A percentile compares a stretch with the other conserved stretches of the same genome.
Conservation (phyloP, 768 basidiomycete species). For the Rhodotorula paludigena region DNA sequence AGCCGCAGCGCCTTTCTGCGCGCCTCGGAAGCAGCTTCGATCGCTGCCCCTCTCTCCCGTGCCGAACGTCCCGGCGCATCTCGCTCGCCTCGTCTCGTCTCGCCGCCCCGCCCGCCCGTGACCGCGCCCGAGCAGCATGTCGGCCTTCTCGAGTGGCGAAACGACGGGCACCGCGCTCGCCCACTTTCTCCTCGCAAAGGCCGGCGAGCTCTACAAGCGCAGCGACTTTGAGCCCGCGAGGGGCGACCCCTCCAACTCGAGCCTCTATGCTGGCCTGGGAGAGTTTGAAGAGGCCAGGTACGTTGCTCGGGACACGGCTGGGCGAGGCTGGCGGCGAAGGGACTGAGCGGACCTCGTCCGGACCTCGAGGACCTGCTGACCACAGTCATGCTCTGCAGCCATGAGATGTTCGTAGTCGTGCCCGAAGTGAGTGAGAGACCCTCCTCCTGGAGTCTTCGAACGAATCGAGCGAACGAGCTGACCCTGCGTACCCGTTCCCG, state of each 20-base stretch:
- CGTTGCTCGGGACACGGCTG: neutral
- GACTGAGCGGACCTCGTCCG: neutral
- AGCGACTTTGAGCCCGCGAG: constrained; percentile 10
- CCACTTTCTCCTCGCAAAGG: neutral
- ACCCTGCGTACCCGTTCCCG: neutral
- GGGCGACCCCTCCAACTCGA: constrained; percentile 13
- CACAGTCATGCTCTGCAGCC: neutral
- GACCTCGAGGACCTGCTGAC: neutral
- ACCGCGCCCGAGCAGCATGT: neutral
- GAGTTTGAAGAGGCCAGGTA: constrained; percentile 28
- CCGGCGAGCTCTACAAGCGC: neutral
- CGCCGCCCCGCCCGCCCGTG: neutral
- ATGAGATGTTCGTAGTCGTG: constrained; percentile 13
- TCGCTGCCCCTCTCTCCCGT: no score
- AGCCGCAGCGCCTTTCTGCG: no score
- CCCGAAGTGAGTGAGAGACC: constrained; percentile 27
- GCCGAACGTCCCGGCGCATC: neutral
- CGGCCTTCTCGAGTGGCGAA: neutral
- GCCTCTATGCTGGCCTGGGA: constrained; percentile 24
- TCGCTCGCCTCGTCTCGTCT: neutral
- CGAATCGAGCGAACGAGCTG: neutral
- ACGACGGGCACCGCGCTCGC: neutral
- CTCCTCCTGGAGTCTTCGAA: neutral
- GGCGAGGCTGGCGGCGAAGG: neutral
- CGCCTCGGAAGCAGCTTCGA: no score